Evolutionary conservation across 2,329 filamentous ascomycete genomes (phyloP), one percentile per base, ranked within the genome.

Genomic region (Aureobasidium lini): DNA sequence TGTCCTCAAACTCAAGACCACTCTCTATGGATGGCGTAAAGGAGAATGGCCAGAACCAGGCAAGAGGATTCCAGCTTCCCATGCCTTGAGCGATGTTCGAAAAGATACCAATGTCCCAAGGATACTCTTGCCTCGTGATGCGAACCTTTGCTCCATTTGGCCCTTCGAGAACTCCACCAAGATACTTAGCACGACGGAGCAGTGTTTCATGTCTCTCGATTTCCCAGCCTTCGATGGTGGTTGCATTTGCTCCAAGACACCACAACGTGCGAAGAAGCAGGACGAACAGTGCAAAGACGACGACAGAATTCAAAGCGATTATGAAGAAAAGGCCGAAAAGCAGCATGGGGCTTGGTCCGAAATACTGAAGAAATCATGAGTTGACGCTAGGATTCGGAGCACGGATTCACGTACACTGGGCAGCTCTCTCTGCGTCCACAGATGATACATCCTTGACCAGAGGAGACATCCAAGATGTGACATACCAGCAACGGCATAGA

Each of bases 201-300:
- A 79, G 66, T 4, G 77, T 74, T 7, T 72, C 67, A 62, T 80
- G 77, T 4, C 77, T 71, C 62, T 79, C 76, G 31, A 79, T 76
- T 61, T 80, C 88, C 88, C 88, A 93, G 62, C 81, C 80, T 73
- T 95, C 90, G 66, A 95, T 94, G 70, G 88, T 90, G 28, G 88
- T 93, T 15, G 81, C 84, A 73, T 92, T 92, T 62, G 86, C 77
- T 4, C 80, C 66, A 69, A 89, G 84, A 58, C 79, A 79, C 70
- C 81, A 83, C 1, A 82, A 60, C 0, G 85, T 84, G 6, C 84
- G 82, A n/a, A 80, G 70, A 3, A 91, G 75, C 62, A 94, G 79
- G 39, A 94, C 77, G 1, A 74, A 73, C 1, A 94, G 77, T 0
- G 79, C 82, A 54, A 91, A 78, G 8, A 82, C 75, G 0, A 84